Evolutionary conservation across 169 alveolate species (phyloP).

Genomic region (Cryptosporidium andersoni): DNA sequence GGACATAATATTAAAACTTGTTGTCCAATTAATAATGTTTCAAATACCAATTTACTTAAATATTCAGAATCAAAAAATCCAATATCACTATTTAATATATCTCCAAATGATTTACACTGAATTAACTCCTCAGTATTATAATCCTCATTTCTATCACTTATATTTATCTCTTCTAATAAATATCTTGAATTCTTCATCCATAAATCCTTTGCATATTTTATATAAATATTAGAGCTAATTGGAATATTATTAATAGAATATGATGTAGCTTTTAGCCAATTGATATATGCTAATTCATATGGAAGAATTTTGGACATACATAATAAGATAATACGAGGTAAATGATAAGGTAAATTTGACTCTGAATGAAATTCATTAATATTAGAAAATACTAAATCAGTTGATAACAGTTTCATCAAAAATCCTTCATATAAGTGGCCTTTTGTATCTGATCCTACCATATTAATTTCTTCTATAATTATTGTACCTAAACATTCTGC

Average conservation of each 20-base stretch:
- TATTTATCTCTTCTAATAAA: background rate
- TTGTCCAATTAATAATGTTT: constrained; percentile 14
- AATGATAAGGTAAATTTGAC: too few relatives aligned
- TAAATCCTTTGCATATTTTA: constrained; percentile 4
- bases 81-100: background rate
- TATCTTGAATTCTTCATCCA: constrained; percentile 4
- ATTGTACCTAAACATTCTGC: constrained; percentile 26
- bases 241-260: background rate
- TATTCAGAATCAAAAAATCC: constrained; percentile 19
- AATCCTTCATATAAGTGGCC: constrained; percentile 30
- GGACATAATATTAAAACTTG: constrained; percentile 46
- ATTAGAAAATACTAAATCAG: background rate
- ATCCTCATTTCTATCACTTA: constrained; percentile 1
- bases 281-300: too few relatives aligned
- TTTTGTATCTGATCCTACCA: background rate
- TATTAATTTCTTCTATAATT: constrained; percentile 29
- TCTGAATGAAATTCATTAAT: too few relatives aligned
- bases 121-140: background rate
- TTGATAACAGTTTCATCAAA: constrained; percentile 7
- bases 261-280: too few relatives aligned
- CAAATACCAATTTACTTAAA: constrained; percentile 34
- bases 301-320: too few relatives aligned
- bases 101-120: background rate
- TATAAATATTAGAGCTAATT: constrained; percentile 11
- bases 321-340: too few relatives aligned